Evolutionary conservation across 805 yeast species (phyloP), one percentile per base, ranked within the genome.

Genomic region (Debaryomyces prosopidis): DNA sequence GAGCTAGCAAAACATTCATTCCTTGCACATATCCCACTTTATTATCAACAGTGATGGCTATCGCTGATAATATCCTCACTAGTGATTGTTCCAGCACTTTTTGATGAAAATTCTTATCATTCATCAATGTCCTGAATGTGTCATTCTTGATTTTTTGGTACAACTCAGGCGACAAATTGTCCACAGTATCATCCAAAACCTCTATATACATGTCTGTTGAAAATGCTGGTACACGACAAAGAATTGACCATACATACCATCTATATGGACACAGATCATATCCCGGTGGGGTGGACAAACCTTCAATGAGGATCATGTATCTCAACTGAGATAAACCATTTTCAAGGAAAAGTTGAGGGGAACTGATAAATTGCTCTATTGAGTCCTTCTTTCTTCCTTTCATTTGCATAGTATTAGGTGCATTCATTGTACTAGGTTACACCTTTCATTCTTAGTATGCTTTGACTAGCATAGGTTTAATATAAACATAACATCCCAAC

Each of bases 1-100:
- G 96, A 0, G 96, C 97, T 18, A 86, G 76, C 17, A 90, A 63
- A 0, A 90, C 89, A 60, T 90, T 90, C 85, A 91, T 81, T 2
- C 97, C 97, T 60, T 90, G 97, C n/a, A 90, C 96, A 58, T 89
- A 89, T 0, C 77, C 77, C 5, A 62, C 68, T 34, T 58, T 59
- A 42, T 38, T 59, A 46, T 36, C 40, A 9, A 60, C 47, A 15
- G 76, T 64, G 62, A 81, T 65, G 2, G 95, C 95, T 58, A 81
- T 78, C n/a, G 87, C 82, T 27, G 87, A 85, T 19, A 90, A 71
- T 2, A 89, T 68, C 37, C 97, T 66, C 8, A 85, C 75, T 36
- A 90, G 65, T 1, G 87, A 67, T 2, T 78, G 81, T 56, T 89
- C 96, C n/a, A 80, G 63, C 1, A 89, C 96, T 44, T 76, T 77